Conservation (phyloP, 495 filamentous ascomycete genomes). For the Trypethelium eluteriae region DNA sequence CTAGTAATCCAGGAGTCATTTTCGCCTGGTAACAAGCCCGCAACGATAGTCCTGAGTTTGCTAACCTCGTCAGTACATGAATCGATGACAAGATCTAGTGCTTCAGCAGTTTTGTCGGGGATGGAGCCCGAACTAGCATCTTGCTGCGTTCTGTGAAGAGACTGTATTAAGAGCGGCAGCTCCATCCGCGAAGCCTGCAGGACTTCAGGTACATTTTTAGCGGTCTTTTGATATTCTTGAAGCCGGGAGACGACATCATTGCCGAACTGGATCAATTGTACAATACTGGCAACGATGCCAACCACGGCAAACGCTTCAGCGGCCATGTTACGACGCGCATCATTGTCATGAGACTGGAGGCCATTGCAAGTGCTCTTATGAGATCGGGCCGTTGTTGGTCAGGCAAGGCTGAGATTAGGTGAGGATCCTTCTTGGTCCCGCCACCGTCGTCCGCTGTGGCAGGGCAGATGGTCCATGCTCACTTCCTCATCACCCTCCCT, state of each 20-base stretch:
- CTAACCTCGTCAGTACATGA: neutral
- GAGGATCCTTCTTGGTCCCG: too few relatives aligned
- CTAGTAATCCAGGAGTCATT: neutral
- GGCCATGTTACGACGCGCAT: too few relatives aligned
- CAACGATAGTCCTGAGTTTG: neutral
- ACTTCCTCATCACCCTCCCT: too few relatives aligned
- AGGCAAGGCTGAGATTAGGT: too few relatives aligned
- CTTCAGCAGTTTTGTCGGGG: neutral
- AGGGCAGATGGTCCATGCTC: too few relatives aligned
- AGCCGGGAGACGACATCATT: neutral
- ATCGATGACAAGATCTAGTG: neutral
- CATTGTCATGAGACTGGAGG: too few relatives aligned
- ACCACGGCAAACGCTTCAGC: neutral
- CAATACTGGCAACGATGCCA: slow-evolving; percentile 2
- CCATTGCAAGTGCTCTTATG: too few relatives aligned
- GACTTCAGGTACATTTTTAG: neutral
- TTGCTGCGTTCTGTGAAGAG: neutral
- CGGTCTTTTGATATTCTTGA: neutral
- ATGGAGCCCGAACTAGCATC: neutral
- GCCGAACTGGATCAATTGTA: slow-evolving; percentile 2
- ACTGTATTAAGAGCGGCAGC: neutral
- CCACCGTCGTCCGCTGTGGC: too few relatives aligned
- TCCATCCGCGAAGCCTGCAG: neutral
- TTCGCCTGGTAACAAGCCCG: neutral
- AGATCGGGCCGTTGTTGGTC: too few relatives aligned